Conservation (phyloP, 331 rosid species). For the Rhamnella rubrinervis region DNA sequence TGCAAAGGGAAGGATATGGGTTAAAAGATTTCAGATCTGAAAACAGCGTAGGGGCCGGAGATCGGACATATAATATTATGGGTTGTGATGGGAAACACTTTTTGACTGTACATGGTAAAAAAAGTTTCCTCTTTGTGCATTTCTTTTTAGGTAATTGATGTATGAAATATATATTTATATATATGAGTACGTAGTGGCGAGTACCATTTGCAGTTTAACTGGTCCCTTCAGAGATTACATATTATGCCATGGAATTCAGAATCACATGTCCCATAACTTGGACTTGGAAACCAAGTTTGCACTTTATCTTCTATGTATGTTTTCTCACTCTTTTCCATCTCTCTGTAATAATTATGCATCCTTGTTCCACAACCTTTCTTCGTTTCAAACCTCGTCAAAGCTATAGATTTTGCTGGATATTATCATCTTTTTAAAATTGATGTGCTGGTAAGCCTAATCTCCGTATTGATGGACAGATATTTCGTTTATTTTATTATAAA, state of each 20-base stretch:
- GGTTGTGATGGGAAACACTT: constrained; percentile 19
- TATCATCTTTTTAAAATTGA: not conserved
- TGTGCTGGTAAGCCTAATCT: constrained; percentile 16
- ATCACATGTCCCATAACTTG: not conserved
- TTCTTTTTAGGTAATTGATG: constrained; percentile 38
- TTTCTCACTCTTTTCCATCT: not conserved
- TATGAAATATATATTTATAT: not conserved
- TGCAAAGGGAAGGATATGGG: not conserved
- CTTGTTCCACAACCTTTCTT: not conserved
- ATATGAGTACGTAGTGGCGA: too few species aligned
- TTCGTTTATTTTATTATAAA: too few species aligned
- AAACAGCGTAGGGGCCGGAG: not conserved
- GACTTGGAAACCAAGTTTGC: constrained; percentile 19
- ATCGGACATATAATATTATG: not conserved
- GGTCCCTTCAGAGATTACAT: not conserved
- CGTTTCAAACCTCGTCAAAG: constrained; percentile 2
- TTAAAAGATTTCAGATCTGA: constrained; percentile 30
- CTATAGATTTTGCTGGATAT: constrained; percentile 19
- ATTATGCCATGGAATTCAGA: constrained; percentile 15
- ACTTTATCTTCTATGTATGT: not conserved
- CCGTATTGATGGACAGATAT: constrained; percentile 6
- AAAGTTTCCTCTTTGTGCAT: constrained; percentile 26
- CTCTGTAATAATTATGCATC: too few species aligned
- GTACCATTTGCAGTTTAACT: constrained; percentile 27
- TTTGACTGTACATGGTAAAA: constrained; percentile 35